Conservation (phyloP, 495 filamentous ascomycete genomes). For the Acidiella bohemica region DNA sequence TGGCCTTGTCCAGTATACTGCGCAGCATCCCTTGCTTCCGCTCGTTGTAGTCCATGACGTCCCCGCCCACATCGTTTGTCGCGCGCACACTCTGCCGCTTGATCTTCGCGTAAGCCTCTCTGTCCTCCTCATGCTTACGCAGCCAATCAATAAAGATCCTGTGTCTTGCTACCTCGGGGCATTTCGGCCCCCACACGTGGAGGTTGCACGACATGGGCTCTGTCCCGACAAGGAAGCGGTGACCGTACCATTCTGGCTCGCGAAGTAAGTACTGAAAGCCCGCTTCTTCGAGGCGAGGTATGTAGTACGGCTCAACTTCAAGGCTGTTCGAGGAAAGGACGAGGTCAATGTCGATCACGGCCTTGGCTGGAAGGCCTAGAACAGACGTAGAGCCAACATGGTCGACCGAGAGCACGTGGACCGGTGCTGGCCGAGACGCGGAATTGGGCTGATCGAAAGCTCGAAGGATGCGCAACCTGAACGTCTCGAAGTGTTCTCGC, state of each 20-base stretch:
- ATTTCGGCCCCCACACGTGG: conserved; percentile 37
- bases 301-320: conserved; percentile 31
- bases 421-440: background rate
- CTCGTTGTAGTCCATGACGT: no score
- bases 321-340: conserved; percentile 26
- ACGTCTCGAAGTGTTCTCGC: conserved; percentile 27
- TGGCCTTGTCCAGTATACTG: no score
- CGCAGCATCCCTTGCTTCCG: no score
- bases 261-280: conserved; percentile 36
- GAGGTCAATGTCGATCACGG: conserved; percentile 39
- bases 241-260: conserved; percentile 36
- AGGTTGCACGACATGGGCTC: conserved; percentile 28
- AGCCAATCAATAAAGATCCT: conserved; percentile 39
- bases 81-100: conserved; percentile 34
- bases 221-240: conserved; percentile 31
- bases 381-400: conserved; percentile 42
- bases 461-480: conserved; percentile 25
- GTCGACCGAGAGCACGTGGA: conserved; percentile 21
- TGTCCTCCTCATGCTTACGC: conserved; percentile 26
- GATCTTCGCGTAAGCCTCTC: conserved; percentile 27
- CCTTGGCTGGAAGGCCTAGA: conserved; percentile 36
- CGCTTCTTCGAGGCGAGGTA: conserved; percentile 30
- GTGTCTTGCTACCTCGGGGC: conserved; percentile 32
- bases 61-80: no score
- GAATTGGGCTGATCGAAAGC: conserved; percentile 21